phyloP scores from a whole-genome alignment of 345 rosid genomes.

The Populus tremula region DNA sequence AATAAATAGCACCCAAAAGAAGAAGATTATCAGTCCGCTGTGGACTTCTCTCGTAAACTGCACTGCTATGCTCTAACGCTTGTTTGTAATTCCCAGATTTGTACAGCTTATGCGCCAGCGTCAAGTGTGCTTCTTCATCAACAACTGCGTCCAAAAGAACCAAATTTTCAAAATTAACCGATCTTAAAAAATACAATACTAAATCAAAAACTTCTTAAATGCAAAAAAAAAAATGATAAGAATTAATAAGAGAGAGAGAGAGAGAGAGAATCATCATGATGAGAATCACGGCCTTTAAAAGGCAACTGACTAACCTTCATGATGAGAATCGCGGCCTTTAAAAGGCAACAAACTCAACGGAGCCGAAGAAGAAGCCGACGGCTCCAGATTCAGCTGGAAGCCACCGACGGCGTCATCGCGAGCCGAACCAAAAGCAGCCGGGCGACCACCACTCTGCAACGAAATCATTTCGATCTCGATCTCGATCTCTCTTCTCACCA shows the following conservation, averaged over 20 bases:
- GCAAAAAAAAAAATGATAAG: neutral
- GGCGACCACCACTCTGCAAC: slow-evolving; percentile 48
- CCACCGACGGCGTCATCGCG: slow-evolving; percentile 38
- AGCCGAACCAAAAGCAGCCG: slow-evolving; percentile 34
- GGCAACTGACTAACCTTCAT: slow-evolving; percentile 31
- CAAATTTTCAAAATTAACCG: neutral
- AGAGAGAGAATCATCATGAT: neutral
- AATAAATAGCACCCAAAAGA: slow-evolving; percentile 89
- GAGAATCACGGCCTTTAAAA: neutral
- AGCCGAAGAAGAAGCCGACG: slow-evolving; percentile 32
- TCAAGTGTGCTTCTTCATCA: slow-evolving; percentile 68
- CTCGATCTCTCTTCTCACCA: neutral
- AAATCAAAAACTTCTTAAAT: neutral
- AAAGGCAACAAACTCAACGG: slow-evolving; percentile 48
- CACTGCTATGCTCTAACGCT: slow-evolving; percentile 76
- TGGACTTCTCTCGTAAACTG: slow-evolving; percentile 70
- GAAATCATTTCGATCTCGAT: slow-evolving; percentile 45
- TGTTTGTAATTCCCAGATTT: slow-evolving; percentile 76
- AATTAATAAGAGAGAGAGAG: neutral
- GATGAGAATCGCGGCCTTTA: slow-evolving; percentile 37
- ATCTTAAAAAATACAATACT: slow-evolving; percentile 11
- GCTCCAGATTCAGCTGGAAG: slow-evolving; percentile 48
- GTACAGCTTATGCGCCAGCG: slow-evolving; percentile 80
- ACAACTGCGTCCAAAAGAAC: neutral
- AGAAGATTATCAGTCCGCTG: slow-evolving; percentile 91